Evolutionary conservation across 805 yeast species (phyloP), one percentile per base, ranked within the genome.

Genomic region (Nakazawaea molendinolei): DNA sequence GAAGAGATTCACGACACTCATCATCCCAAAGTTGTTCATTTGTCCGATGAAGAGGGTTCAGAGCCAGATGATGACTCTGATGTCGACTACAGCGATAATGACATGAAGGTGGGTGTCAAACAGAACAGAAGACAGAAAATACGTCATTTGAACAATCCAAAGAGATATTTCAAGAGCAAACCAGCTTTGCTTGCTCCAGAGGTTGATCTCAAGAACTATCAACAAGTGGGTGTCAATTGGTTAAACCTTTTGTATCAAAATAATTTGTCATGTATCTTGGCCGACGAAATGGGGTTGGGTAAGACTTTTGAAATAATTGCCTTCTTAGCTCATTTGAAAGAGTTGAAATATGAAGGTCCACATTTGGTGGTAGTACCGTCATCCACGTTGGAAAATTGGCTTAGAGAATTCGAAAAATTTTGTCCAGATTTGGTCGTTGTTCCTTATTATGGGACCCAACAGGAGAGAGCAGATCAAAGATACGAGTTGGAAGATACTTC

Each of bases 281-380:
- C 98, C 0, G 99, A 92, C 61, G 99, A 92, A 56, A 92, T 92
- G 99, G 99, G 95, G 5, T 66, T 92, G 33, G 99, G 99, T 41
- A 92, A 92, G 55, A 92, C 98, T 0, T 83, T 95, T 55, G 97
- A 92, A 60, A 95, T 92, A 22, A 90, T 92, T 59, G 72, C 97
- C 6, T 92, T 92, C 53, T 62, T 92, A 52, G 87, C 97, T 1
- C 79, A 82, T 51, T 67, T 92, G 50, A 86, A 86, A 52, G 80
- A 84, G 47, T 59, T 58, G 20, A 55, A 61, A 5, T 63, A 65
- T 32, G 53, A 56, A 2, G 94, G 95, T 0, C 96, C 96, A 1
- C 97, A 92, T 65, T 63, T 92, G 41, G 83, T 92, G 23, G 92
- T 92, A 23, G 97, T 94, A 19, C 99, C 99, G 1, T 77, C 97